Conservation (phyloP, 108 stramenopile genomes). For the Skeletonema tropicum region DNA sequence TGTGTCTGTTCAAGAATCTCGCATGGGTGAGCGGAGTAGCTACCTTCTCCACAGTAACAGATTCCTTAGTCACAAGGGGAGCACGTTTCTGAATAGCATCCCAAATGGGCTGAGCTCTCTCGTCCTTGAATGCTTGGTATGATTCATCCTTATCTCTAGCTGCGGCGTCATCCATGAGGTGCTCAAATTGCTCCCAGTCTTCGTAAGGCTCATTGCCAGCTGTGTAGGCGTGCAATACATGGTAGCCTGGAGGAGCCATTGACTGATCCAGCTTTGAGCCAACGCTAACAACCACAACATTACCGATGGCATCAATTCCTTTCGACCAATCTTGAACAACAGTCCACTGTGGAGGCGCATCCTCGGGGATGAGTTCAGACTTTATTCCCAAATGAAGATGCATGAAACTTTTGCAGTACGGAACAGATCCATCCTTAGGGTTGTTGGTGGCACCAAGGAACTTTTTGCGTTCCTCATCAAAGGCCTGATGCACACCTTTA, state of each 20-base stretch:
- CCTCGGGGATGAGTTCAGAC: conserved; percentile 78
- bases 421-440: conserved; percentile 60
- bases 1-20: conserved; percentile 69
- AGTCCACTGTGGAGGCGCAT: conserved; percentile 95
- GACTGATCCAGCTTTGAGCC: conserved; percentile 84
- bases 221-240: conserved; percentile 93
- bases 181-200: conserved; percentile 75
- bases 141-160: conserved; percentile 65
- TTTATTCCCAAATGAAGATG: conserved; percentile 94
- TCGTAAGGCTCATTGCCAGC: conserved; percentile 91
- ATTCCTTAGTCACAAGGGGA: conserved; percentile 80
- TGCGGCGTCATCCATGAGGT: conserved; percentile 68
- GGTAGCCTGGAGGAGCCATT: conserved; percentile 89
- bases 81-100: conserved; percentile 89
- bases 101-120: conserved; percentile 91
- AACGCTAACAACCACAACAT: conserved; percentile 86
- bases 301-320: conserved; percentile 86
- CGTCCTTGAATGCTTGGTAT: conserved; percentile 83
- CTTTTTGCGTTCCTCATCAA: conserved; percentile 53
- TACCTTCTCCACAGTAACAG: conserved; percentile 73
- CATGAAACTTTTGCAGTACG: conserved; percentile 84
- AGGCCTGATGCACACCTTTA: conserved; percentile 38
- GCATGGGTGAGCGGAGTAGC: conserved; percentile 94
- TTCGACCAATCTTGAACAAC: conserved; percentile 90
- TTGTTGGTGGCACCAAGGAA: conserved; percentile 73